Percentiles rank a stretch among this genome's conserved stretches.
phyloP scores from a whole-genome alignment of 495 filamentous ascomycete genomes.

The Penicillium arizonense region DNA sequence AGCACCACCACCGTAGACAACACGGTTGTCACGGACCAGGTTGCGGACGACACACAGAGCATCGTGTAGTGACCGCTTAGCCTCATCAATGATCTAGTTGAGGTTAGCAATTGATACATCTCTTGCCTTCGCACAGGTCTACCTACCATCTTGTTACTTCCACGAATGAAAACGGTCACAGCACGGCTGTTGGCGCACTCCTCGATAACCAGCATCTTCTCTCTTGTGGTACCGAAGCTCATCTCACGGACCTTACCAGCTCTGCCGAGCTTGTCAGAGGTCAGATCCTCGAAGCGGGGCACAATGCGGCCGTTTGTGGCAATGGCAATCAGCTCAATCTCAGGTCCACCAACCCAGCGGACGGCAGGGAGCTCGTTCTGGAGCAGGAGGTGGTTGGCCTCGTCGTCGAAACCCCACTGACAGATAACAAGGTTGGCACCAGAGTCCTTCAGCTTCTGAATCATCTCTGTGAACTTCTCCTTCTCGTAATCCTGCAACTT shows the following conservation, averaged over 20 bases:
- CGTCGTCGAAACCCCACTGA: constrained; percentile 99
- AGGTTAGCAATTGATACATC: constrained; percentile 20
- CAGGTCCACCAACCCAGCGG: constrained; percentile 95
- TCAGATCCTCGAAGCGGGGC: constrained; percentile 93
- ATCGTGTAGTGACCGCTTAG: constrained; percentile 95
- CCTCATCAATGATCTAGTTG: constrained; percentile 91
- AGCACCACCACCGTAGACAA: constrained; percentile 97
- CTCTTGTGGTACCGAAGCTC: constrained; percentile 93
- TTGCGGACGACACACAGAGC: constrained; percentile 97
- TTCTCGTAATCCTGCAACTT: constrained; percentile 92
- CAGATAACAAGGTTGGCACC: constrained; percentile 98
- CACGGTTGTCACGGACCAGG: constrained; percentile 90
- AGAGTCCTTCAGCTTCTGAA: constrained; percentile 94
- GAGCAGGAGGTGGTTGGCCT: constrained; percentile 94
- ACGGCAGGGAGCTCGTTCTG: constrained; percentile 96
- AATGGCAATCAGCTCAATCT: constrained; percentile 98
- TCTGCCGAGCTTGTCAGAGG: constrained; percentile 80
- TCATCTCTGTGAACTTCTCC: constrained; percentile 97
- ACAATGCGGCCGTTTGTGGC: constrained; percentile 98
- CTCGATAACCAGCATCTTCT: constrained; percentile 99
- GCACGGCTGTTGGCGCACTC: constrained; percentile 97
- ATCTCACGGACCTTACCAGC: constrained; percentile 92
- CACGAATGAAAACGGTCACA: constrained; percentile 92
- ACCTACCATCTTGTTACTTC: constrained; percentile 98
- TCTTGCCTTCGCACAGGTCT: background rate